Percentiles rank a stretch among this genome's conserved stretches.
Evolutionary conservation across 495 filamentous ascomycete genomes (phyloP).

Genomic region (Mycothermus thermophilus): DNA sequence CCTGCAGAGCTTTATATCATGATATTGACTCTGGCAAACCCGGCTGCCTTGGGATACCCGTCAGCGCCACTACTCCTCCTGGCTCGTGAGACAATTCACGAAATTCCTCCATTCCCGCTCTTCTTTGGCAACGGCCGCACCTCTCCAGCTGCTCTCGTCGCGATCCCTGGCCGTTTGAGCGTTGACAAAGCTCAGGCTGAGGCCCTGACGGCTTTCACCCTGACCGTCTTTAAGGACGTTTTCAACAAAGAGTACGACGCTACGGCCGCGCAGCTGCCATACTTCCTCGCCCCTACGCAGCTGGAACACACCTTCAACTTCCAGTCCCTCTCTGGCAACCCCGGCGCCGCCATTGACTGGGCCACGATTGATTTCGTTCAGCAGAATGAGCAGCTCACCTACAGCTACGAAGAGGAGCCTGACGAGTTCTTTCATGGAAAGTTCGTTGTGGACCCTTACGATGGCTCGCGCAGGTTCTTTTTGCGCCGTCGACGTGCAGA

Average conservation of each 20-base stretch:
- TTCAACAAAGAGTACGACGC: slow-evolving; percentile 75
- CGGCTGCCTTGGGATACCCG: slow-evolving; percentile 41
- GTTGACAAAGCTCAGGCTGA: slow-evolving; percentile 27
- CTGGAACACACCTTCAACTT: slow-evolving; percentile 18
- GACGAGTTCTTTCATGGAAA: slow-evolving; percentile 46
- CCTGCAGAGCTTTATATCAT: slow-evolving; percentile 50
- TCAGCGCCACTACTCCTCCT: slow-evolving; percentile 58
- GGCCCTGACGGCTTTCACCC: slow-evolving; percentile 52
- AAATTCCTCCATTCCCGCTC: slow-evolving; percentile 54
- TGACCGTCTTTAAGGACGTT: slow-evolving; percentile 66
- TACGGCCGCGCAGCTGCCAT: slow-evolving; percentile 52
- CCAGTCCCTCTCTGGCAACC: slow-evolving; percentile 6
- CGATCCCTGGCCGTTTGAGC: slow-evolving; percentile 24
- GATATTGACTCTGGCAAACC: slow-evolving; percentile 45
- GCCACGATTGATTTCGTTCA: slow-evolving; percentile 38
- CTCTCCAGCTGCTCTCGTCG: slow-evolving; percentile 40
- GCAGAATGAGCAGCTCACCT: slow-evolving; percentile 35
- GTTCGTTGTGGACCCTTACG: slow-evolving; percentile 60
- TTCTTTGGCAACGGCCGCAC: slow-evolving; percentile 49
- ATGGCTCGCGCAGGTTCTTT: slow-evolving; percentile 55
- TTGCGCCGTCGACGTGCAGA: slow-evolving; percentile 27
- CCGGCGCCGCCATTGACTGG: slow-evolving; percentile 56
- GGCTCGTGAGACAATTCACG: slow-evolving; percentile 50
- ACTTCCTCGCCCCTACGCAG: slow-evolving; percentile 65
- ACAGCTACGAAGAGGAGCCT: slow-evolving; percentile 35